phyloP scores from a whole-genome alignment of 768 basidiomycete species.

The Trichaptum fuscoviolaceum region DNA sequence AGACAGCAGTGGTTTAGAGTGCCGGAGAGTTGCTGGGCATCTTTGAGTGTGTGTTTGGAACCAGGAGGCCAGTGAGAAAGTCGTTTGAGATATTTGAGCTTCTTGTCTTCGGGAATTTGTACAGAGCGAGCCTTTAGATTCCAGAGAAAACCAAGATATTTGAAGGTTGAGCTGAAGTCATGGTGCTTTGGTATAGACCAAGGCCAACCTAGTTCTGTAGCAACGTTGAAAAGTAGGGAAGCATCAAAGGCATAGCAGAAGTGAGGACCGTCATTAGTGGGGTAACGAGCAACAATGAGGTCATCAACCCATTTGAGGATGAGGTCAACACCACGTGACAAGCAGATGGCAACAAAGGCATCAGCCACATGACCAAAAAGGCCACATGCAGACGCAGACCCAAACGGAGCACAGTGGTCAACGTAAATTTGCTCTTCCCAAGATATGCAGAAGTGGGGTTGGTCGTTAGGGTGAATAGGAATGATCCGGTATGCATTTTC shows the following conservation, averaged over 20 bases:
- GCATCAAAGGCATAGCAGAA: not conserved
- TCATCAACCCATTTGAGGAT: constrained; percentile 33
- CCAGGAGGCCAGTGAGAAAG: not conserved
- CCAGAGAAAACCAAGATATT: constrained; percentile 28
- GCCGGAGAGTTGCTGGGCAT: not conserved
- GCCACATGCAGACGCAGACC: constrained; percentile 20
- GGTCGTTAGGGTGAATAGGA: constrained; percentile 4
- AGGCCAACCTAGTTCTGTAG: not conserved
- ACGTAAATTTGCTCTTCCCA: constrained; percentile 8
- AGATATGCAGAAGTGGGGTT: constrained; percentile 1
- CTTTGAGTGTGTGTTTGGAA: no score
- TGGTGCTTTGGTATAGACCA: not conserved
- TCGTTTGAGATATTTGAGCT: constrained; percentile 19
- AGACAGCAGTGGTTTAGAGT: constrained; percentile 30
- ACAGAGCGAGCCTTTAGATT: constrained; percentile 21
- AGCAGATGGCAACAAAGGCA: constrained; percentile 23
- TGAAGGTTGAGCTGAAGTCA: constrained; percentile 14
- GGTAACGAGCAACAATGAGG: constrained; percentile 26
- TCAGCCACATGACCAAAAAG: constrained; percentile 30
- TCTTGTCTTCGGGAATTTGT: constrained; percentile 23
- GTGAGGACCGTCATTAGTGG: not conserved
- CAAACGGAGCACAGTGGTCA: constrained; percentile 18
- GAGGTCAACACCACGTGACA: constrained; percentile 12
- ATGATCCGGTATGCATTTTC: constrained; percentile 32
- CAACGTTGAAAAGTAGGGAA: not conserved